Base-by-base conservation (phyloP, 805 yeast species). In the Kluyveromyces nonfermentans region DNA sequence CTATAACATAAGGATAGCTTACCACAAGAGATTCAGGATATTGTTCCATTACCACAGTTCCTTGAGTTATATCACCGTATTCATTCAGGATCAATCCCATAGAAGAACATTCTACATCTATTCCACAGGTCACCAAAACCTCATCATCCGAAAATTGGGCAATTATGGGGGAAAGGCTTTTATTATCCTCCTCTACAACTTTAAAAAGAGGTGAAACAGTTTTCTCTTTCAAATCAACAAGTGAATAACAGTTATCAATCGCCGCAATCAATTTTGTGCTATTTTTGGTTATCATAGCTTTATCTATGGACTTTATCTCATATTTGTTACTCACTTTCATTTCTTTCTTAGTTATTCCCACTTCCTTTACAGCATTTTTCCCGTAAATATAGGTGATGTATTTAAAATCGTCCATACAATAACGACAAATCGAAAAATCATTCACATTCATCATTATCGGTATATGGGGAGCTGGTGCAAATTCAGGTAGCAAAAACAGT, bases 381-480 rank as follows among this genome's bases (percentile, higher is more conserved):
- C 44, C 42, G 32, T 55, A 44, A 4, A 47, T 46, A 19, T 50
- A 45, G n/a, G 48, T 35, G 19, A 41, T 45, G 35, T 55, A 57
- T 9, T 46, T 35, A 7, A 45, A 48, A 8, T 55, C 46, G n/a
- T 34, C 46, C 17, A 37, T 38, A 4, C 55, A 51, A 39, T 49
- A 52, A 20, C 43, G 39, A 35, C 50, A 34, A 12, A 54, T 21
- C 10, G 48, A 32, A 7, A 60, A 34, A 41, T 60, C 62, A 30
- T 45, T 46, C 1, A 60, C 48, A 15, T 48, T 48, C 10, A 25
- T 18, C 1, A 60, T 20, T 14, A 42, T 48, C 16, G 28, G 30
- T 7, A 51, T 45, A 43, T 60, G 58, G 2, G 64, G 64, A 12
- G 49, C 57, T 2, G 64, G 65, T 7, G 65, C 65, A 50, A 61